These are phyloP conservation scores for Wickerhamiella lipophila DNA, from an alignment of 805 yeast species.

Conservation along the genomic window DNA sequence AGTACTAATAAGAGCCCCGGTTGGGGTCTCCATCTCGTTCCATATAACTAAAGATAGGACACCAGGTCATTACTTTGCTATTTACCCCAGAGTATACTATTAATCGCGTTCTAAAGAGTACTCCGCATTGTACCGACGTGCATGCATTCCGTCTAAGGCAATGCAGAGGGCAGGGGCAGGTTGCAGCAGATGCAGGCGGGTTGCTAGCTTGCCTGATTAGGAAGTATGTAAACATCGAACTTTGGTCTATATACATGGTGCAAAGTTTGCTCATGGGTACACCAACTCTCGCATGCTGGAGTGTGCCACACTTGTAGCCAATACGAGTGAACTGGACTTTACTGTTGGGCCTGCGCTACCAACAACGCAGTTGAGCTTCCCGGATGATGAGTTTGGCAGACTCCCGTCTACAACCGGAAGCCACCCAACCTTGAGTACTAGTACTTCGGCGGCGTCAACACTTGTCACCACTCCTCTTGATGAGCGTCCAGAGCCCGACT, in stretches of 20 bases:
- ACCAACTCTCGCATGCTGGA: conserved; percentile 5
- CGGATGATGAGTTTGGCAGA: conserved; percentile 7
- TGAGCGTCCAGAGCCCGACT: conserved; percentile 5
- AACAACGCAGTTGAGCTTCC: conserved; percentile 9
- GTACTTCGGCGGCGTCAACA: neutral
- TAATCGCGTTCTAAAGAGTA: neutral
- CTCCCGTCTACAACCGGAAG: neutral
- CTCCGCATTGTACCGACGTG: conserved; percentile 4
- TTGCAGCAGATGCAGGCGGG: conserved; percentile 5
- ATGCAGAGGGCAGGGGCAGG: conserved; percentile 1
- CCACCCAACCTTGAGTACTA: neutral
- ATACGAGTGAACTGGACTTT: conserved; percentile 7
- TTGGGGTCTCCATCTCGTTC: neutral
- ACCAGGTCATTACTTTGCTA: too few relatives aligned
- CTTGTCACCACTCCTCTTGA: conserved; percentile 4
- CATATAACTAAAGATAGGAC: too few relatives aligned
- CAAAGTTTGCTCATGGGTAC: neutral
- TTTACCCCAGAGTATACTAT: neutral
- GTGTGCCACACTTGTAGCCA: conserved; percentile 10
- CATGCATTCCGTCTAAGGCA: conserved; percentile 3
- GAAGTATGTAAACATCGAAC: conserved; percentile 7
- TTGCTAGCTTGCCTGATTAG: conserved; percentile 11
- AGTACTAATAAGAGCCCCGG: neutral
- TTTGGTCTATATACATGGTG: conserved; percentile 7
- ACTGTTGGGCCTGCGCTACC: conserved; percentile 5